These are phyloP conservation scores for Naganishia liquefaciens DNA, from an alignment of 1,284 basidiomycete genomes.

Conservation along the genomic window DNA sequence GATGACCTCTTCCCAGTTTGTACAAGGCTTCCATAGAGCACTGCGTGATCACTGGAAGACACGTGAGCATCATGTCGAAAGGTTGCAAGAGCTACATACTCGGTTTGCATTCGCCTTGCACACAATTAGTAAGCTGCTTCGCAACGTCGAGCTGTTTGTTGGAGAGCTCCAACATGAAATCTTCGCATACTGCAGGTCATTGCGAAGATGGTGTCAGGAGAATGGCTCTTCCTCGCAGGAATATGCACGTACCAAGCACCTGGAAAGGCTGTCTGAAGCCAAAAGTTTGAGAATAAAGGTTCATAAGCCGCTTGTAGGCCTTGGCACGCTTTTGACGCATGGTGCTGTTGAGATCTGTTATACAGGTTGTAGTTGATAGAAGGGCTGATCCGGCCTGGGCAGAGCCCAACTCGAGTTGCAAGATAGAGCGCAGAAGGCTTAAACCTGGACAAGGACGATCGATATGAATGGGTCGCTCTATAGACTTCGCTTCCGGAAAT, in stretches of 20 bases:
- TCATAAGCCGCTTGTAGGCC: slow-evolving; percentile 87
- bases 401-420: no score
- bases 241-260: slow-evolving; percentile 64
- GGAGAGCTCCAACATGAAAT: slow-evolving; percentile 71
- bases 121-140: slow-evolving; percentile 69
- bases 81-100: slow-evolving; percentile 62
- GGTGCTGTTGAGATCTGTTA: slow-evolving; percentile 19
- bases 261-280: slow-evolving; percentile 90
- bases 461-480: no score
- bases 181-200: slow-evolving; percentile 69
- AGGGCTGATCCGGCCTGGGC: no score
- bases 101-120: slow-evolving; percentile 82
- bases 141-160: slow-evolving; percentile 70
- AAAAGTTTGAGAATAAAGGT: slow-evolving; percentile 77
- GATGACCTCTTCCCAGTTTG: slow-evolving; percentile 68
- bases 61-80: neutral
- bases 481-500: slow-evolving; percentile 22
- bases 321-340: slow-evolving; percentile 95
- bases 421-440: no score
- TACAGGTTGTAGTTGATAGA: neutral
- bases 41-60: slow-evolving; percentile 83
- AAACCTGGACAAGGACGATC: neutral
- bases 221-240: slow-evolving; percentile 23
- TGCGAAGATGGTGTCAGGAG: slow-evolving; percentile 15
- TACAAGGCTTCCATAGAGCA: slow-evolving; percentile 91